These are phyloP conservation scores for Paraglomus occultum DNA, from an alignment of 192 early-diverging fungal genomes.

Conservation along the genomic window DNA sequence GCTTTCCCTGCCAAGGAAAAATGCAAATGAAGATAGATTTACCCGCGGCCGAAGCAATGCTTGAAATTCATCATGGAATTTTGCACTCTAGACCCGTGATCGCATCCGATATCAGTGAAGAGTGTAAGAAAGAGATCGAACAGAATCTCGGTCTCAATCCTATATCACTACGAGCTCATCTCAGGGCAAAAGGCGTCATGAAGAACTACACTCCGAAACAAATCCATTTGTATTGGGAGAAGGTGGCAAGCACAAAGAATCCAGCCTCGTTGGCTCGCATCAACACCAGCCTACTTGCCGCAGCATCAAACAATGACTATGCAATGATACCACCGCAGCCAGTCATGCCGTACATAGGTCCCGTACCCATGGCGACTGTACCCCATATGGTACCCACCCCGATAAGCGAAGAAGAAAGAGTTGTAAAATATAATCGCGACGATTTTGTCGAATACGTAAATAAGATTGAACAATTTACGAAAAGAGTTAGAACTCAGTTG, in stretches of 20 bases:
- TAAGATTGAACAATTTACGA: constrained; percentile 28
- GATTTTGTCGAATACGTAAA: constrained; percentile 22
- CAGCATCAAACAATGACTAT: background rate
- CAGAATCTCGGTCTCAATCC: constrained; percentile 16
- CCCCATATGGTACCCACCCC: background rate
- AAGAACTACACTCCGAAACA: constrained; percentile 28
- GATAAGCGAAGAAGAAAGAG: too few relatives aligned
- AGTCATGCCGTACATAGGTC: background rate
- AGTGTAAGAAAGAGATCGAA: constrained; percentile 27
- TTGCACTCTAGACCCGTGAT: constrained; percentile 19
- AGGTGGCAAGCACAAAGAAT: background rate
- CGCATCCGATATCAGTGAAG: constrained; percentile 22
- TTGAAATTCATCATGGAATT: constrained; percentile 25
- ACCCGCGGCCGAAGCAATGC: constrained; percentile 26
- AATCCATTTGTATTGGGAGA: constrained; percentile 28
- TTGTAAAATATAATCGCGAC: constrained; percentile 9
- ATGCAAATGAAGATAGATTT: constrained; percentile 31
- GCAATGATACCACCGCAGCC: background rate
- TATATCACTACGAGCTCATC: constrained; percentile 17
- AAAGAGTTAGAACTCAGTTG: constrained; percentile 24
- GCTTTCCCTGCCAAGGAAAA: constrained; percentile 30
- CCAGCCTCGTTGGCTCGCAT: background rate
- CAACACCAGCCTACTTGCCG: background rate
- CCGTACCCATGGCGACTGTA: background rate
- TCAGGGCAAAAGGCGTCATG: constrained; percentile 17